Evolutionary conservation across 768 basidiomycete species (phyloP).

Genomic region (Trametes elegans): DNA sequence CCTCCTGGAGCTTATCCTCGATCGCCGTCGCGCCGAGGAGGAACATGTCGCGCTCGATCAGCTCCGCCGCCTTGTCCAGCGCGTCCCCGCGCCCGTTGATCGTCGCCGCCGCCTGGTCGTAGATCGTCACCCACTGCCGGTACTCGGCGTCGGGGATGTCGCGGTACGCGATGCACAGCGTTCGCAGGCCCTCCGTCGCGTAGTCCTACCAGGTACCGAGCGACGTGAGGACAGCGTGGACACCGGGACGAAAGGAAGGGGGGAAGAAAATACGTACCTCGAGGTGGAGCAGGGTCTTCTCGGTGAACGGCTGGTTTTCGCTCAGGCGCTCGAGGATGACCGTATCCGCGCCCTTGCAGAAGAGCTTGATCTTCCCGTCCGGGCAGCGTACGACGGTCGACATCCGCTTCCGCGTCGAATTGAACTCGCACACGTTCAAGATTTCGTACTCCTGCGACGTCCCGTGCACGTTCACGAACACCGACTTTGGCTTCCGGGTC

Average conservation of each 20-base stretch:
- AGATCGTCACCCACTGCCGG: conserved; percentile 80
- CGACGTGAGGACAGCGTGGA: no score
- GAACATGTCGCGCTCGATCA: conserved; percentile 93
- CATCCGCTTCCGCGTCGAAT: conserved; percentile 97
- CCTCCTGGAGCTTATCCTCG: conserved; percentile 98
- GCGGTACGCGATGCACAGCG: conserved; percentile 93
- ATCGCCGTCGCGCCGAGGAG: conserved; percentile 96
- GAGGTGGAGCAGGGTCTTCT: conserved; percentile 84
- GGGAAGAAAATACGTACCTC: conserved; percentile 53
- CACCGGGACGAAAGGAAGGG: no score
- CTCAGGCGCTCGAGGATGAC: conserved; percentile 94
- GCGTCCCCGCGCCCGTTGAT: conserved; percentile 95
- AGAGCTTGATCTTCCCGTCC: conserved; percentile 90
- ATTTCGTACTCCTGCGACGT: conserved; percentile 79
- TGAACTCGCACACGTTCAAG: conserved; percentile 98
- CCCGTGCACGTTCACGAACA: conserved; percentile 82
- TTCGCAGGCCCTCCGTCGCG: conserved; percentile 94
- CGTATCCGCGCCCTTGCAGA: conserved; percentile 97
- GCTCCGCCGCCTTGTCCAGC: conserved; percentile 89
- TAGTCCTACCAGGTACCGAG: conserved; percentile 70
- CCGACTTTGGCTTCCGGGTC: conserved; percentile 95
- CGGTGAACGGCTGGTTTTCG: conserved; percentile 79
- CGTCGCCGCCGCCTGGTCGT: conserved; percentile 91
- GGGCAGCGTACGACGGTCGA: conserved; percentile 88
- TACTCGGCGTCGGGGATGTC: conserved; percentile 93